These are phyloP conservation scores for Paramyrothecium sp. DNA, from an alignment of 2,329 filamentous ascomycete species.

Conservation along the genomic window DNA sequence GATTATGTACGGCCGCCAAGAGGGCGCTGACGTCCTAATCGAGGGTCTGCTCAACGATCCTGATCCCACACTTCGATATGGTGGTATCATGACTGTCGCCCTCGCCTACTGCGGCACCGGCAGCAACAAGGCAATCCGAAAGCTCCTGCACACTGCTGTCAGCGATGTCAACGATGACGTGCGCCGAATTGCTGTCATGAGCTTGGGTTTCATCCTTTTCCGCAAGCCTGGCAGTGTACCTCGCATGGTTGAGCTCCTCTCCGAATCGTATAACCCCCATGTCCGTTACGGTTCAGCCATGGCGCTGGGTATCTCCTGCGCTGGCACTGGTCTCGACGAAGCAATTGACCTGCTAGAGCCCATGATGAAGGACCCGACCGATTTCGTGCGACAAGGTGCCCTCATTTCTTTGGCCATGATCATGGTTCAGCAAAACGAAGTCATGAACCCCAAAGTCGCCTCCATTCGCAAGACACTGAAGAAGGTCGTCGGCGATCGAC, in stretches of 20 bases:
- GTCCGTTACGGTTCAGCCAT: constrained; percentile 97
- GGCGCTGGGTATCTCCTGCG: constrained; percentile 97
- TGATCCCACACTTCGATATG: constrained; percentile 90
- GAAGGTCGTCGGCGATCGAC: constrained; percentile 91
- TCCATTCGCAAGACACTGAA: constrained; percentile 88
- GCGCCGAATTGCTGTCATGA: constrained; percentile 93
- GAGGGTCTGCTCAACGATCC: constrained; percentile 91
- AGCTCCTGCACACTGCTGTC: constrained; percentile 91
- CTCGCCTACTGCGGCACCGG: constrained; percentile 95
- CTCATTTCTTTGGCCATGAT: constrained; percentile 96
- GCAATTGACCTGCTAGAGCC: constrained; percentile 95
- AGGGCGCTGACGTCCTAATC: constrained; percentile 91
- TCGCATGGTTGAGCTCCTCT: constrained; percentile 96
- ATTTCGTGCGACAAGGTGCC: constrained; percentile 96
- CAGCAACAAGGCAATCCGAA: constrained; percentile 97
- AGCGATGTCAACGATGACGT: constrained; percentile 99
- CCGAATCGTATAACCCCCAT: constrained; percentile 98
- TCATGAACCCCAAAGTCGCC: constrained; percentile 95
- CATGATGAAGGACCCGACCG: constrained; percentile 99
- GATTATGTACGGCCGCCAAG: constrained; percentile 97
- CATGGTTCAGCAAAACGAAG: constrained; percentile 98
- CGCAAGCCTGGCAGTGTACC: constrained; percentile 95
- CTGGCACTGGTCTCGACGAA: constrained; percentile 92
- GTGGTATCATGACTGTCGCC: constrained; percentile 98
- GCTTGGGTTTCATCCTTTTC: constrained; percentile 97